Evolutionary conservation across 2,329 filamentous ascomycete species (phyloP).

Genomic region (Annulohypoxylon truncatum): DNA sequence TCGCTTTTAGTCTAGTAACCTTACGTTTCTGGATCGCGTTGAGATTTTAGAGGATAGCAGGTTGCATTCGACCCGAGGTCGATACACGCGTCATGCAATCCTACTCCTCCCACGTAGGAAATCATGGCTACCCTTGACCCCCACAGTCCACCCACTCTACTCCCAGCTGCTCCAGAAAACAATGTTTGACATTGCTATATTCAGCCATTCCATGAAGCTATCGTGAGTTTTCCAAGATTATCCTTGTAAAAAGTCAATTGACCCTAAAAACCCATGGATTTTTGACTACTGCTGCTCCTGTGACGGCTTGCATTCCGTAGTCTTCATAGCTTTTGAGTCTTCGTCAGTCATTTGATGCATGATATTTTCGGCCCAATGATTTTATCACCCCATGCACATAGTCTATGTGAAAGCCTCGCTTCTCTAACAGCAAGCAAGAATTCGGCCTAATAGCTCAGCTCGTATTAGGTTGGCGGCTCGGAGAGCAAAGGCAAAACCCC

Average conservation of each 20-base stretch:
- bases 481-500: slow-evolving; percentile 18
- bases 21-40: slow-evolving; percentile 22
- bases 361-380: slow-evolving; percentile 31
- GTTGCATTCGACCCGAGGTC: slow-evolving; percentile 28
- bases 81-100: slow-evolving; percentile 29
- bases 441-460: slow-evolving; percentile 25
- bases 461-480: slow-evolving; percentile 19
- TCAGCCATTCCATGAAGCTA: slow-evolving; percentile 20
- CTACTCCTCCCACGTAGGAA: slow-evolving; percentile 10
- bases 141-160: slow-evolving; percentile 17
- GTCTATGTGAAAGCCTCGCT: slow-evolving; percentile 10
- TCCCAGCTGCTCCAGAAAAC: background rate
- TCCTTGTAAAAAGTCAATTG: background rate
- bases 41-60: slow-evolving; percentile 14
- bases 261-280: background rate
- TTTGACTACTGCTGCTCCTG: background rate
- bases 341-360: slow-evolving; percentile 8
- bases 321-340: background rate
- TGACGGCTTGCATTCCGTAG: slow-evolving; percentile 1
- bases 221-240: slow-evolving; percentile 10
- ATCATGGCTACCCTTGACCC: slow-evolving; percentile 8
- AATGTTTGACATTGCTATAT: slow-evolving; percentile 15
- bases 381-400: slow-evolving; percentile 24
- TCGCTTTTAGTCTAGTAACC: slow-evolving; percentile 10
- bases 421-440: slow-evolving; percentile 3